These are phyloP conservation scores for Trametes sp. DNA, from an alignment of 1,284 basidiomycete genomes.

Conservation along the genomic window DNA sequence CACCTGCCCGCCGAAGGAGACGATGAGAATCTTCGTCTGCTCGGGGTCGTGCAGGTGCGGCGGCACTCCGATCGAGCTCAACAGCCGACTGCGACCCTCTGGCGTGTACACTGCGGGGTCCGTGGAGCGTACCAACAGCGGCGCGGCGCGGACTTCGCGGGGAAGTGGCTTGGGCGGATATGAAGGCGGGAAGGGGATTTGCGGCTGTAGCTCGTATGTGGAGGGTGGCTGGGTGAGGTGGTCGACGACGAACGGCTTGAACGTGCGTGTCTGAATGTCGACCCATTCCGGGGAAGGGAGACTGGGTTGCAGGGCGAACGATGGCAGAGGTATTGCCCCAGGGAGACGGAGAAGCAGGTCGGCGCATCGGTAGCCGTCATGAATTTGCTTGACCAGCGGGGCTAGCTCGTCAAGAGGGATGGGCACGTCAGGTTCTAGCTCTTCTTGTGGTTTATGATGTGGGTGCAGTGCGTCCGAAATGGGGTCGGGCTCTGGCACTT, in stretches of 20 bases:
- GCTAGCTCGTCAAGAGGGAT: constrained; percentile 56
- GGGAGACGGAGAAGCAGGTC: constrained; percentile 75
- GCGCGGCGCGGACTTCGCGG: constrained; percentile 59
- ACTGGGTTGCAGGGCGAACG: constrained; percentile 58
- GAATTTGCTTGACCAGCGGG: constrained; percentile 68
- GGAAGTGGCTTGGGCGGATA: constrained; percentile 42
- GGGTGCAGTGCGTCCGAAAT: constrained; percentile 17
- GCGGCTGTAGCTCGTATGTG: constrained; percentile 43
- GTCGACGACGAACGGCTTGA: constrained; percentile 54
- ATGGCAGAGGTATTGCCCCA: constrained; percentile 78
- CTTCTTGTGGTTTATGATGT: background rate
- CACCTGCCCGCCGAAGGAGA: constrained; percentile 82
- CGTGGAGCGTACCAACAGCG: constrained; percentile 70
- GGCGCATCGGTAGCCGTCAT: constrained; percentile 73
- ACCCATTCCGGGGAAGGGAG: constrained; percentile 75
- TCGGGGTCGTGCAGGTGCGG: constrained; percentile 52
- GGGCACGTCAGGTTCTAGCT: constrained; percentile 55
- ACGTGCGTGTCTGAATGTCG: constrained; percentile 51
- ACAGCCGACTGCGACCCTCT: constrained; percentile 58
- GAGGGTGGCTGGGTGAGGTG: constrained; percentile 45
- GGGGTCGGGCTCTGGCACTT: constrained; percentile 13
- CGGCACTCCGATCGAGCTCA: constrained; percentile 68
- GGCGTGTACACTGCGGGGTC: constrained; percentile 55
- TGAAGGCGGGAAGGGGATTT: constrained; percentile 47
- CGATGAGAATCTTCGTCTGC: constrained; percentile 68